These are phyloP conservation scores for Raffaelea arxii DNA, from an alignment of 2,329 filamentous ascomycete genomes.

Conservation along the genomic window DNA sequence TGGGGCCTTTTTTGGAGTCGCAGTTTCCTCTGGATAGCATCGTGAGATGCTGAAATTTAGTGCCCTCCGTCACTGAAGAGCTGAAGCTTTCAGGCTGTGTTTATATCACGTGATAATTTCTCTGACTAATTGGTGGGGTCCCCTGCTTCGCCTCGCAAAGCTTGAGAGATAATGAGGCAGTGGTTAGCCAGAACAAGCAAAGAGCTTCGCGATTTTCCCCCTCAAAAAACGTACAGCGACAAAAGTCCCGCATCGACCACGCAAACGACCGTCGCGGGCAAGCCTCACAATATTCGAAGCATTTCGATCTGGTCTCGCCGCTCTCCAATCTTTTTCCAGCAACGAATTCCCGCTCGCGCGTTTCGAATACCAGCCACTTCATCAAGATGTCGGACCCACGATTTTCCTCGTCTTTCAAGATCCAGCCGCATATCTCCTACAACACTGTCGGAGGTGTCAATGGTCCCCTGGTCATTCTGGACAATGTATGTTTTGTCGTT, in stretches of 20 bases:
- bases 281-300: neutral
- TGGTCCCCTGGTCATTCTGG: constrained; percentile 92
- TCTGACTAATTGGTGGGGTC: neutral
- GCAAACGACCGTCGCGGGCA: neutral
- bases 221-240: neutral
- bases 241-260: constrained; percentile 8
- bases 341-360: constrained; percentile 5
- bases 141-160: neutral
- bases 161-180: neutral
- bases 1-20: no score
- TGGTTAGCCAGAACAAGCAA: neutral
- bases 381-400: constrained; percentile 42
- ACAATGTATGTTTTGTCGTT: constrained; percentile 59
- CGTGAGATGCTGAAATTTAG: no score
- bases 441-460: constrained; percentile 98
- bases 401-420: constrained; percentile 50
- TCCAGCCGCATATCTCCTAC: constrained; percentile 66
- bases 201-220: constrained; percentile 4
- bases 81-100: neutral
- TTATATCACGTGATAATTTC: neutral
- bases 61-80: neutral
- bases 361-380: neutral
- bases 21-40: no score
- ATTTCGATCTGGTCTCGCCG: neutral
- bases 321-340: neutral